Evolutionary conservation across 768 basidiomycete genomes (phyloP).

Genomic region (Termitomyces sp.): DNA sequence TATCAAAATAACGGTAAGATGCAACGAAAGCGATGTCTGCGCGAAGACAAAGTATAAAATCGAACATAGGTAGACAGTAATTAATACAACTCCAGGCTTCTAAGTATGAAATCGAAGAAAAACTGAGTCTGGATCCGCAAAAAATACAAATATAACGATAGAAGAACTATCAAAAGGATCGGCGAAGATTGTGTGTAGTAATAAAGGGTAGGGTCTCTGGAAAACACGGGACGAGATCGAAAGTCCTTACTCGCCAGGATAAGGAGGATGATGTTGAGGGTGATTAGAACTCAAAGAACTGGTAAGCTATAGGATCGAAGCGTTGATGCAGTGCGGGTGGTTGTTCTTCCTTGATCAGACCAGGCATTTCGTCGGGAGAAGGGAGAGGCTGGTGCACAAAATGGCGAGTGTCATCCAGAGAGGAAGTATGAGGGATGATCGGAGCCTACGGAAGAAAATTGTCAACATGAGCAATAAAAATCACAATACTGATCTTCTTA

Average conservation of each 20-base stretch:
- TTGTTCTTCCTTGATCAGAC: slow-evolving; percentile 63
- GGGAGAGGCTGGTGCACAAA: slow-evolving; percentile 82
- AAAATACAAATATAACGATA: slow-evolving; percentile 6
- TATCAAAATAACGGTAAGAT: slow-evolving; percentile 10
- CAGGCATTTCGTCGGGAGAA: slow-evolving; percentile 74
- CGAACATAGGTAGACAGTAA: slow-evolving; percentile 4
- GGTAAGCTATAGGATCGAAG: slow-evolving; percentile 65
- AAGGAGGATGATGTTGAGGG: background rate
- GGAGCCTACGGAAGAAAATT: slow-evolving; percentile 56
- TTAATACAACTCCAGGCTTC: slow-evolving; percentile 13
- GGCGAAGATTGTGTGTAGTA: background rate
- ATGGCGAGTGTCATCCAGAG: slow-evolving; percentile 81
- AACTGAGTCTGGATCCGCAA: background rate
- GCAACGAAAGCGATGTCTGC: slow-evolving; percentile 5
- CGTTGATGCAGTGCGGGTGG: slow-evolving; percentile 56
- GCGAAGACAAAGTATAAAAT: background rate
- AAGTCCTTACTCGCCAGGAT: background rate
- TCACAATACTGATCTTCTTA: slow-evolving; percentile 36
- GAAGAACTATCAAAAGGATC: background rate
- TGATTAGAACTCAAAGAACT: slow-evolving; percentile 75
- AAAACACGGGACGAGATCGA: slow-evolving; percentile 18
- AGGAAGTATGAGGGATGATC: slow-evolving; percentile 79
- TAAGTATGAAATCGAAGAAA: background rate
- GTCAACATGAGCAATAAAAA: slow-evolving; percentile 3
- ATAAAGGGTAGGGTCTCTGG: background rate